Evolutionary conservation across 2,329 filamentous ascomycete species (phyloP), one percentile per base, ranked within the genome.

Genomic region (Colletotrichum filicis): DNA sequence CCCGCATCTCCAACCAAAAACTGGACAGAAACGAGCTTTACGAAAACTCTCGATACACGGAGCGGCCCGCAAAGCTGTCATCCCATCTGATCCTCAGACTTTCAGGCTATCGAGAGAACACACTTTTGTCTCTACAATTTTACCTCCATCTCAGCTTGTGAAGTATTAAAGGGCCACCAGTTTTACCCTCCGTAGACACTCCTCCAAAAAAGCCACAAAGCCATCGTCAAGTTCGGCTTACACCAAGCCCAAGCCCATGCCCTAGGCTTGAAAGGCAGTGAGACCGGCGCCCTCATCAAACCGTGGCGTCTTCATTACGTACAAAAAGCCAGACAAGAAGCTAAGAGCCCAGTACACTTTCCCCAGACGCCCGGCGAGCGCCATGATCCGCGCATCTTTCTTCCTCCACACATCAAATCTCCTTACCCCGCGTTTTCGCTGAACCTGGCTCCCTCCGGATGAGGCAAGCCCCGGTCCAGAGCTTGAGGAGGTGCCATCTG

Each of bases 401-500:
- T 16, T 42, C 37, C 37, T 42, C 46, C 62, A 30, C 22, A 55
- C 57, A 30, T 22, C 64, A 42, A 42, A 46, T 42, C 22, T 42
- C 26, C 37, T 42, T 56, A 28, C 46, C 59, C 56, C 62, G 42
- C 46, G 49, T 62, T 65, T 19, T 71, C 37, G 42, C 19, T 49
- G 19, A 57, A 42, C 67, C 55, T 67, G 55, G 55, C 42, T 68
- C 49, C 37, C 52, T 42, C 28, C 24, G 12, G n/a, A 28, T 22
- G 52, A 73, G 57, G 57, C 49, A 58, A 67, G 35, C 58, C 49
- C 57, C 58, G 35, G 66, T 5, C 26, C 62, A 46, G 62, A 65
- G 46, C 28, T 46, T 46, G 8, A 42, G 46, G 53, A 58, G 24
- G 71, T 64, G 68, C 68, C 62, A 72, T 74, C 68, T 24, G 68